Evolutionary conservation across 805 yeast species (phyloP), one percentile per base, ranked within the genome.

Genomic region (Saccharomycopsis vini): DNA sequence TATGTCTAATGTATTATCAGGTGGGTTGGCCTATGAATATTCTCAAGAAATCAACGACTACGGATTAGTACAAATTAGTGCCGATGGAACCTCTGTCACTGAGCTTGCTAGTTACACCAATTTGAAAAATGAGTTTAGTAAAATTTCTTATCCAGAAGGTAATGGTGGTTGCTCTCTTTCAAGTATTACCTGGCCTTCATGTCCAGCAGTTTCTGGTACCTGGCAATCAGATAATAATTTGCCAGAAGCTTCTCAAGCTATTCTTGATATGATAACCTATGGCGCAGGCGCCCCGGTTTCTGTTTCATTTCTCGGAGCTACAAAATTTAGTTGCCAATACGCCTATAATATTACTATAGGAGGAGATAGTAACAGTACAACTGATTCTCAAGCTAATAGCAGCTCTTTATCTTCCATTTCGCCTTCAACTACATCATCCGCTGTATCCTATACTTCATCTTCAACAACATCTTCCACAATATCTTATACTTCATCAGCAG

Each of bases 21-120:
- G 97, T 53, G 97, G 97, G 33, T 69, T 90, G 48, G 95, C 86
- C 30, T 89, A 89, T 65, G 96, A 89, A 67, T 90, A 81, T 65
- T 74, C 90, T 6, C 71, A 82, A 54, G 96, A 86, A 64, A 68
- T 68, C 23, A 75, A 79, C 57, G 63, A 83, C 55, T 90, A 86
- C 60, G 97, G 97, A 23, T 68, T 90, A 39, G 97, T 90, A 36
- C 56, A 72, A 46, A 67, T 87, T 46, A 56, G 68, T 4, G 77
- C 65, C 22, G 30, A 36, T 40, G 68, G 64, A 50, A 62, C 66
- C 20, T 56, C 67, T 3, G 20, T 68, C 54, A 36, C 33, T 3
- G 39, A 36, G n/a, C 39, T 45, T 13, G 36, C 31, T 42, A 62
- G 59, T 49, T 55, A 65, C 10, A 71, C 65, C 45, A 53, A 57